Evolutionary conservation across 2,329 filamentous ascomycete species (phyloP).

Genomic region (Pseudogymnoascus sp.): DNA sequence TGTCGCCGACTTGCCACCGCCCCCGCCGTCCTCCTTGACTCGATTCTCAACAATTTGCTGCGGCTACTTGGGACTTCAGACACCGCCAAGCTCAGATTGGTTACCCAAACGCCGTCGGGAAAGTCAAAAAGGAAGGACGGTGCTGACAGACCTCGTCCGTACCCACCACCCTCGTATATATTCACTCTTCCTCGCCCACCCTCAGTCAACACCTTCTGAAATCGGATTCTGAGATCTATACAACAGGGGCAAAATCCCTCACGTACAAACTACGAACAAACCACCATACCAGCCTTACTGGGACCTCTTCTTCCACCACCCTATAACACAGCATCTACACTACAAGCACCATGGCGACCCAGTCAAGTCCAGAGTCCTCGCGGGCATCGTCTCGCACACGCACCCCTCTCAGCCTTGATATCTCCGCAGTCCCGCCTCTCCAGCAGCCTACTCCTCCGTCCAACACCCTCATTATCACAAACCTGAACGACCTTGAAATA

Average conservation of each 20-base stretch:
- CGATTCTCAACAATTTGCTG: conserved; percentile 10
- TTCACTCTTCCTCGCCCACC: not conserved
- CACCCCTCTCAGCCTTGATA: conserved; percentile 59
- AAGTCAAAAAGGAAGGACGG: not conserved
- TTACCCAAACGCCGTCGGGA: not conserved
- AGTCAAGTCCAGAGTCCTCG: conserved; percentile 7
- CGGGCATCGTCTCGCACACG: conserved; percentile 10
- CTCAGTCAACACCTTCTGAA: not conserved
- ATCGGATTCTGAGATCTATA: not conserved
- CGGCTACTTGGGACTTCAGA: not conserved
- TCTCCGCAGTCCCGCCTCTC: conserved; percentile 62
- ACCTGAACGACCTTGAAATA: conserved; percentile 63
- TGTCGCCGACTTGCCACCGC: conserved; percentile 14
- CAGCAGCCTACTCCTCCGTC: conserved; percentile 64
- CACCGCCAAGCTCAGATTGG: conserved; percentile 1
- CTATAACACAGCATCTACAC: not conserved
- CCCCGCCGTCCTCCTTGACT: conserved; percentile 21
- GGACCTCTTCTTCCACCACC: not conserved
- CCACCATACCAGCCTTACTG: not conserved
- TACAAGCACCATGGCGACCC: conserved; percentile 1
- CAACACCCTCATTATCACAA: conserved; percentile 80
- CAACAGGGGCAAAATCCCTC: not conserved
- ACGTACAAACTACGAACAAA: not conserved
- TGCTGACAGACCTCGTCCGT: not conserved
- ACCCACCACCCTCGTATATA: conserved; percentile 2